These are phyloP conservation scores for Calocybe indica DNA, from an alignment of 768 basidiomycete genomes.

Conservation along the genomic window DNA sequence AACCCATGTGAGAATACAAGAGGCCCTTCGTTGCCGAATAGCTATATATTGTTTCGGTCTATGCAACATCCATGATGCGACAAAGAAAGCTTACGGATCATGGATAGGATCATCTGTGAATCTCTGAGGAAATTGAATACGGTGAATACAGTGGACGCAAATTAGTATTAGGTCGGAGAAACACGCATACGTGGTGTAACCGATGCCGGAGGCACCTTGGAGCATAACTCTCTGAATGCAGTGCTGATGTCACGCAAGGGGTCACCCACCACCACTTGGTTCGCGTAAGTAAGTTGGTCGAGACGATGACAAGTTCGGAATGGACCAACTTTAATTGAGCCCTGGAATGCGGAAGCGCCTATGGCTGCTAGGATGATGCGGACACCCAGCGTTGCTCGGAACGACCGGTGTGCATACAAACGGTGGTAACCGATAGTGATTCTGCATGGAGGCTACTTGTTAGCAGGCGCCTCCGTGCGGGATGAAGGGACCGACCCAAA, in stretches of 20 bases:
- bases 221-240: not conserved
- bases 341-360: slow-evolving; percentile 73
- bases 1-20: slow-evolving; percentile 76
- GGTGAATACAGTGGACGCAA: not conserved
- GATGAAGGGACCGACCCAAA: slow-evolving; percentile 46
- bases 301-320: not conserved
- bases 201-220: slow-evolving; percentile 66
- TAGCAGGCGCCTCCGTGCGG: not conserved
- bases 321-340: slow-evolving; percentile 61
- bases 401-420: slow-evolving; percentile 72
- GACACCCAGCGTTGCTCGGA: slow-evolving; percentile 50
- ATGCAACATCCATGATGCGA: not conserved
- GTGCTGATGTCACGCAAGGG: not conserved
- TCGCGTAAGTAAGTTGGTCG: not conserved
- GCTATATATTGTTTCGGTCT: slow-evolving; percentile 21
- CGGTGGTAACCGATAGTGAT: slow-evolving; percentile 77
- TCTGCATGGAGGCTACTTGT: slow-evolving; percentile 22
- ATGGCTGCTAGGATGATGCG: slow-evolving; percentile 55
- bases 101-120: slow-evolving; percentile 66
- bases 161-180: not conserved
- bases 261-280: slow-evolving; percentile 47
- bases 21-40: slow-evolving; percentile 73
- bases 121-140: slow-evolving; percentile 31
- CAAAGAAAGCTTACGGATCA: slow-evolving; percentile 44
- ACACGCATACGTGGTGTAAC: slow-evolving; percentile 57